Percentiles rank a stretch among this genome's conserved stretches.
Conservation (phyloP, 202 grass and related monocot species). For the Tripidium arundinaceum region DNA sequence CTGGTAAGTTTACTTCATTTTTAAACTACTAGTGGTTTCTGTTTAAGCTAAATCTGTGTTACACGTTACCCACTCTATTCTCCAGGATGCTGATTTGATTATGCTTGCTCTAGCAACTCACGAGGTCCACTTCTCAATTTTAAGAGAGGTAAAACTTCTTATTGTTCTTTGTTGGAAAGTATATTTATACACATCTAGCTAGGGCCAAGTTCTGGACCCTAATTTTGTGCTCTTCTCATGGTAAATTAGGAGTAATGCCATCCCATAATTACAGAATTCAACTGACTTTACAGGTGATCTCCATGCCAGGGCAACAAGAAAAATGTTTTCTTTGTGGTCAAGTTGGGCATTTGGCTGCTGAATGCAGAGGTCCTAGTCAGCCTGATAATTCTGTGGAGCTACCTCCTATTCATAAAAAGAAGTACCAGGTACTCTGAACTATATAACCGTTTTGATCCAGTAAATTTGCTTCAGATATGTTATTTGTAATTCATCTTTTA, state of each 20-base stretch:
- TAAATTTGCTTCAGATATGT: constrained; percentile 3
- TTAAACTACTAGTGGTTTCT: neutral
- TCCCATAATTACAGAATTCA: constrained; percentile 43
- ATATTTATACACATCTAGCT: constrained; percentile 5
- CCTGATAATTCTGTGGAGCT: constrained; percentile 54
- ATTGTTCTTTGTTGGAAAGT: constrained; percentile 5
- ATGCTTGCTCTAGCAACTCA: constrained; percentile 98
- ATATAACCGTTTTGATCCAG: constrained; percentile 23
- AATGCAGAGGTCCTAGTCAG: constrained; percentile 68
- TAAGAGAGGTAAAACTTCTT: constrained; percentile 76
- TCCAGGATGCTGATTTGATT: constrained; percentile 97
- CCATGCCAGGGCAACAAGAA: constrained; percentile 92
- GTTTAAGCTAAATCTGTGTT: constrained; percentile 5
- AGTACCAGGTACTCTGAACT: constrained; percentile 74
- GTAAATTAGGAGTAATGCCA: constrained; percentile 36
- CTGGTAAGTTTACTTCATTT: constrained; percentile 52
- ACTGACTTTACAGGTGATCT: constrained; percentile 92
- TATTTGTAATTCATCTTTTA: constrained; percentile 29
- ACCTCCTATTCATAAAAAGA: constrained; percentile 98
- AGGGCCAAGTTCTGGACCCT: neutral
- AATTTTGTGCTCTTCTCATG: constrained; percentile 21
- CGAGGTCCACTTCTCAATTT: constrained; percentile 96
- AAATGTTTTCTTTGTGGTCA: constrained; percentile 95
- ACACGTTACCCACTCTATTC: constrained; percentile 9
- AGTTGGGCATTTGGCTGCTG: constrained; percentile 85